Conservation (phyloP, 2,329 filamentous ascomycete species). For the Fusarium proliferatum region DNA sequence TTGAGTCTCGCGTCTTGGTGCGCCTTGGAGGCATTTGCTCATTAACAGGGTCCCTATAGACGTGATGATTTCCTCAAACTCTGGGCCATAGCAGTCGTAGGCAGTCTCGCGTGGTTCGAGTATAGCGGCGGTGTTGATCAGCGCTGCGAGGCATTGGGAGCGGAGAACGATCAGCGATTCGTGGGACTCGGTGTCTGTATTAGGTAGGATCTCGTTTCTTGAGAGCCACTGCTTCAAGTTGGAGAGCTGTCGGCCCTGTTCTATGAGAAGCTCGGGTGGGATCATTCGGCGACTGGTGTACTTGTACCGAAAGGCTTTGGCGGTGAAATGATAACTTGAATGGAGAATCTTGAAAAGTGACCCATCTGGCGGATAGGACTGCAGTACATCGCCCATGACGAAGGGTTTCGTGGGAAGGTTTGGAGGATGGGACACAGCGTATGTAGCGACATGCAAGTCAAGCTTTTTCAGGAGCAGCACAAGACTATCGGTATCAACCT, state of each 20-base stretch:
- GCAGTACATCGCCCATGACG: background rate
- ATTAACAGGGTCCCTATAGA: background rate
- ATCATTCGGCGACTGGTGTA: constrained; percentile 20
- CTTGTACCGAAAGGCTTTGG: constrained; percentile 21
- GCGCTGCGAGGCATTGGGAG: constrained; percentile 22
- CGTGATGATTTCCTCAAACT: constrained; percentile 34
- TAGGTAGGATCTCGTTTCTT: background rate
- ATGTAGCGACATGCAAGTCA: constrained; percentile 37
- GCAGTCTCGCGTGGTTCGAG: constrained; percentile 26
- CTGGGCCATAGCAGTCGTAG: constrained; percentile 27
- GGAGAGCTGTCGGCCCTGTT: constrained; percentile 33
- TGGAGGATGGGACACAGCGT: constrained; percentile 14
- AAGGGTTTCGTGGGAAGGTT: constrained; percentile 8
- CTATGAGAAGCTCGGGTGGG: constrained; percentile 35
- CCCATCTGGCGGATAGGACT: constrained; percentile 3
- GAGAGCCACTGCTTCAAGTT: constrained; percentile 32
- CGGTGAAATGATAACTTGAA: constrained; percentile 28
- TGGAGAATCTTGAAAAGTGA: constrained; percentile 11
- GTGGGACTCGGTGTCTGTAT: fast-evolving
- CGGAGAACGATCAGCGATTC: constrained; percentile 31
- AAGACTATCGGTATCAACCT: constrained; percentile 6
- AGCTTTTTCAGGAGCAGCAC: constrained; percentile 30
- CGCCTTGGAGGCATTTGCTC: fast-evolving
- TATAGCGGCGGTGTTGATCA: constrained; percentile 16
- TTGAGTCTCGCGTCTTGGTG: fast-evolving